Evolutionary conservation across 106 monocot genomes (phyloP), one percentile per base, ranked within the genome.

Genomic region (Dendrobium chrysotoxum): DNA sequence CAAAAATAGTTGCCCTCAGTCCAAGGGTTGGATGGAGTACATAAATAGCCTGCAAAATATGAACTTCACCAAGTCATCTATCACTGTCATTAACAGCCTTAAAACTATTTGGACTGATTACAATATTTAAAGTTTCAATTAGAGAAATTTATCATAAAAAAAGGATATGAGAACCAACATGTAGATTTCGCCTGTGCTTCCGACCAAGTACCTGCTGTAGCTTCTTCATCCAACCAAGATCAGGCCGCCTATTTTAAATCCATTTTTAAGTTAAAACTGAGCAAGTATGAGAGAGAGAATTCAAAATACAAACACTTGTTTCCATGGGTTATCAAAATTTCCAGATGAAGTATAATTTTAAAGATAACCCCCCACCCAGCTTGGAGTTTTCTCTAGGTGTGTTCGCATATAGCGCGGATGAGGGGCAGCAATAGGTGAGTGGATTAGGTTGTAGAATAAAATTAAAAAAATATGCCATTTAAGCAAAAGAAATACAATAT

Each of bases 201-300:
- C 95, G 86, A 39, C 99, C 99, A 64, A 99, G 88, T 68, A 99
- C 95, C 79, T 99, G 93, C 65, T 99, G 91, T 53, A 99, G 78
- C 12, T 91, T 86, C 83, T 95, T 95, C 95, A 99, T 99, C 86
- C 89, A 99, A 80, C 99, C 99, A 28, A 99, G 80, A 93, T 99
- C 91, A 28, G 99, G 99, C 57, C 89, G 99, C 87, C 99, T 99
- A 82, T 77, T 75, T 42, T 78, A 23, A 0, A 40, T 42, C 40
- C 16, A 74, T 40, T 42, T 74, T 74, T 5, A 42, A n/a, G 8
- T 4, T 74, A 13, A 42, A 21, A 74, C 20, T 9, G 40, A 74
- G 21, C 0, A 42, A 74, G 21, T 9, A 42, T 21, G 40, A 74
- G 41, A 74, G 7, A 3, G 42, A n/a, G n/a, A 61, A 25, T 61